Percentiles rank a stretch among this genome's conserved stretches.
phyloP scores from a whole-genome alignment of 345 rosid species.

The Heritiera fomes region DNA sequence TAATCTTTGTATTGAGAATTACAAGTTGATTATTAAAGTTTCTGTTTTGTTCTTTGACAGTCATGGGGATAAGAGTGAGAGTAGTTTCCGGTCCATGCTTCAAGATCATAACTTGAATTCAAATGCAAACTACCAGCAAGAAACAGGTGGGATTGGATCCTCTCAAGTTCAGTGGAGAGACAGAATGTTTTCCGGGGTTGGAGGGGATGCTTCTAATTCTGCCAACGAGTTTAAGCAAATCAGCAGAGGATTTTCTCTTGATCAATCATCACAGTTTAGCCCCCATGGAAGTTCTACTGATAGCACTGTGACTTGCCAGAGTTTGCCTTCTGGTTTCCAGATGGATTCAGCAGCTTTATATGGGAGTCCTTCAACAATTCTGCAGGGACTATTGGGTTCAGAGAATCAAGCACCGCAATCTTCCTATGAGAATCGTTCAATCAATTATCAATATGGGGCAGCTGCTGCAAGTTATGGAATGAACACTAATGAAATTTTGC shows the following conservation, averaged over 20 bases:
- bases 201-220: constrained; percentile 19
- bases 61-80: constrained; percentile 67
- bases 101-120: constrained; percentile 61
- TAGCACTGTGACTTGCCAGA: constrained; percentile 40
- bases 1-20: background rate
- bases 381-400: constrained; percentile 56
- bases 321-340: constrained; percentile 40
- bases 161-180: constrained; percentile 52
- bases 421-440: constrained; percentile 33
- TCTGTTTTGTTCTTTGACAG: constrained; percentile 27
- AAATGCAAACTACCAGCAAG: constrained; percentile 40
- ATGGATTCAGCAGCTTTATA: constrained; percentile 56
- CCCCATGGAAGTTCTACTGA: constrained; percentile 67
- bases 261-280: constrained; percentile 56
- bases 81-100: constrained; percentile 64
- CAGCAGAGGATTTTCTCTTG: constrained; percentile 56
- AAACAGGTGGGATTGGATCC: constrained; percentile 40
- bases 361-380: constrained; percentile 44
- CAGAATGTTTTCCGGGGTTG: constrained; percentile 13
- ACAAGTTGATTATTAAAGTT: background rate
- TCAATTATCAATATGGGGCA: constrained; percentile 30
- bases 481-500: constrained; percentile 34
- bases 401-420: constrained; percentile 38
- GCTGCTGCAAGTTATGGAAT: background rate
- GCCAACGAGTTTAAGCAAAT: constrained; percentile 44